These are phyloP conservation scores for Mortierella sp. DNA, from an alignment of 371 early-diverging fungal genomes.

Conservation along the genomic window DNA sequence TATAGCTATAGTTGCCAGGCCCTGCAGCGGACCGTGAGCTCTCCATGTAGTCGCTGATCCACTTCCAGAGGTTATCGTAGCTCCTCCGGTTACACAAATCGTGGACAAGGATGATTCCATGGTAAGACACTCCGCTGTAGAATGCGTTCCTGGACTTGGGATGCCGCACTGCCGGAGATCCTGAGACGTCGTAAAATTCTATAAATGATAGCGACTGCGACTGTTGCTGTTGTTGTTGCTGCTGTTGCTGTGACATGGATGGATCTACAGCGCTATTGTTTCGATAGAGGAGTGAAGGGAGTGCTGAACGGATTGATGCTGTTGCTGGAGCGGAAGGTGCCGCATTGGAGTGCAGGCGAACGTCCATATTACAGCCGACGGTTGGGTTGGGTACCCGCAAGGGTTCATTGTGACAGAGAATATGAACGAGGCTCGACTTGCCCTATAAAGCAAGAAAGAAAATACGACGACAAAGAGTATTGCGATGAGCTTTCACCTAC, in stretches of 20 bases:
- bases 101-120: conserved; percentile 62
- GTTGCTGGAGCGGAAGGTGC: conserved; percentile 11
- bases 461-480: background rate
- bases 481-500: background rate
- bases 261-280: background rate
- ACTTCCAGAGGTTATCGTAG: conserved; percentile 62
- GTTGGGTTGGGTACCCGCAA: conserved; percentile 46
- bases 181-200: conserved; percentile 61
- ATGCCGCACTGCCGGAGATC: conserved; percentile 52
- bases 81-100: conserved; percentile 58
- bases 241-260: conserved; percentile 6
- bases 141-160: conserved; percentile 56
- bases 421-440: conserved; percentile 59
- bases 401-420: conserved; percentile 57
- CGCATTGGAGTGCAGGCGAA: conserved; percentile 45
- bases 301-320: background rate
- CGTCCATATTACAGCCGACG: conserved; percentile 58
- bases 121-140: conserved; percentile 50
- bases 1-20: background rate
- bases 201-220: conserved; percentile 36
- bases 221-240: conserved; percentile 27
- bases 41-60: conserved; percentile 55
- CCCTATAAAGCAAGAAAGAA: conserved; percentile 32
- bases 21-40: background rate
- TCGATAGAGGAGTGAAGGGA: conserved; percentile 13